A percentile compares a stretch with the other conserved stretches of the same genome.
These are phyloP conservation scores for Bassia scoparia DNA, from an alignment of 148 eudicot genomes.

Conservation along the genomic window DNA sequence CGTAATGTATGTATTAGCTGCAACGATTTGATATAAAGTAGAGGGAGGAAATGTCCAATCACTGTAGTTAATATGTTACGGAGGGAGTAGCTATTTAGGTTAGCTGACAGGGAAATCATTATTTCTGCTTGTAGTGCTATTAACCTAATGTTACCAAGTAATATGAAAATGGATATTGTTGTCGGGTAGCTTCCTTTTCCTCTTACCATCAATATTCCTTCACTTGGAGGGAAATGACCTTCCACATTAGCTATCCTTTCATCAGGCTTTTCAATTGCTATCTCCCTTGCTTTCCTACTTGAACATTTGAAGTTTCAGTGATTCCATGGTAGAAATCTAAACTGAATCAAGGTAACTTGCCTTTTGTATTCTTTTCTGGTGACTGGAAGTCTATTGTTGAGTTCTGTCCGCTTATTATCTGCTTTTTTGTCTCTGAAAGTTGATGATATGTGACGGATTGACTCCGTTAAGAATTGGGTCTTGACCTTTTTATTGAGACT, in stretches of 20 bases:
- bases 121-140: not conserved
- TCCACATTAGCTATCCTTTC: not conserved
- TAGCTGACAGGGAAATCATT: not conserved
- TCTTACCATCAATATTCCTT: not conserved
- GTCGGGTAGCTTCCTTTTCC: no score
- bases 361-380: not conserved
- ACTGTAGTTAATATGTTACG: no score
- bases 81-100: not conserved
- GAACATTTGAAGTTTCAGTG: not conserved
- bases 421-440: not conserved
- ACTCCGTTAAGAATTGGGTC: not conserved
- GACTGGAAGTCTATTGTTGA: not conserved
- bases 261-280: not conserved
- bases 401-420: not conserved
- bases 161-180: no score
- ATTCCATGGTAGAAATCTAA: conserved; percentile 1
- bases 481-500: no score
- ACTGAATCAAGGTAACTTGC: not conserved
- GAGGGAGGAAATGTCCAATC: no score
- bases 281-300: not conserved
- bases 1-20: no score
- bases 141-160: not conserved
- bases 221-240: not conserved
- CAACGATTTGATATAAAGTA: no score
- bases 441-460: not conserved